Evolutionary conservation across 2,329 filamentous ascomycete species (phyloP), one percentile per base, ranked within the genome.

Genomic region (Coniochaeta hoffmannii): DNA sequence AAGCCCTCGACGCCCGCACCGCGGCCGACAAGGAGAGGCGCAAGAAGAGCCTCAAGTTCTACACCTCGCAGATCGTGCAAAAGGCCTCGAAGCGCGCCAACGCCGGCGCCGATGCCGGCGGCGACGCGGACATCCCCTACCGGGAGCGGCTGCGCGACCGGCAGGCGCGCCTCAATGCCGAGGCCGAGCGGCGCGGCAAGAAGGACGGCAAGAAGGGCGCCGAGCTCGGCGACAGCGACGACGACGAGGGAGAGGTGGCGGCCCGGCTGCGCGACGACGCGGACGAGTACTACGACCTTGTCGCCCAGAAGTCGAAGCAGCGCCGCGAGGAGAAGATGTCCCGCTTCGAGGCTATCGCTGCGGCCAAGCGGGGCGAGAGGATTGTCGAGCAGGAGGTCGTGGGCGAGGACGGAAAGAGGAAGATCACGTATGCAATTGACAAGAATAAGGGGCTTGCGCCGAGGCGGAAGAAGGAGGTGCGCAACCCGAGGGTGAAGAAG

Each of bases 401-500:
- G 44, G 90, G 88, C 41, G 77, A 84, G 56, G 91, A 96, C 64
- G 93, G 92, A 58, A 96, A 97, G 76, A 80, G 95, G 58, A 90
- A 90, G 71, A 96, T 99, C 69, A 89, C 85, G 17, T 97, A 97
- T 73, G 83, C 86, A 63, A 99, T 99, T 67, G 84, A 92, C 75
- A 97, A 97, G 83, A 99, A 99, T 75, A 97, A 97, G 81, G 94
- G 94, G 31, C 76, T 99, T 60, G 86, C 90, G 57, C 90, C 92
- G 50, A 87, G 88, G 72, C 81, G 93, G 60, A 95, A 88, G 80
- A 97, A 99, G 84, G 92, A 96, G 64, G 88, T 91, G 57, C 80
- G 93, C 60, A 99, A 99, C 75, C 92, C 94, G 34, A 81, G 94
- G 70, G 93, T 97, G 61, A 99, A 97, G 87, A 97, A 97, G 87